phyloP scores from a whole-genome alignment of 805 yeast genomes.

The Saccharomyces paradoxus region DNA sequence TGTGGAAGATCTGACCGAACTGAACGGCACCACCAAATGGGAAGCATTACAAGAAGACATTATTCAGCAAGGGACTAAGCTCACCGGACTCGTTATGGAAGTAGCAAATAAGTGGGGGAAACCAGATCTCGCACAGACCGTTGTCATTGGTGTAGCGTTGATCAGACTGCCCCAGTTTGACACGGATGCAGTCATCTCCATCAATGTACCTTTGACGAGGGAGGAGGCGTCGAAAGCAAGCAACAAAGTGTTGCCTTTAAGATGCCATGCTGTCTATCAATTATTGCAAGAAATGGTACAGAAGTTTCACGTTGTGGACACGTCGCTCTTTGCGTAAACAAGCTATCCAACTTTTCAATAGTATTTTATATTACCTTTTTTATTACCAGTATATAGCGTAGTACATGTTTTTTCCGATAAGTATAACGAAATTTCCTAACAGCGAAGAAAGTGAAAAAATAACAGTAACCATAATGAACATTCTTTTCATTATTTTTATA shows the following conservation, averaged over 20 bases:
- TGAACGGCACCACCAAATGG: conserved; percentile 35
- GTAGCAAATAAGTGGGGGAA: conserved; percentile 49
- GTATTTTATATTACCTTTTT: background rate
- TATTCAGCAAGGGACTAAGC: conserved; percentile 7
- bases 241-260: background rate
- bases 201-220: conserved; percentile 45
- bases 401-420: conserved; percentile 1
- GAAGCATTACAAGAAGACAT: conserved; percentile 19
- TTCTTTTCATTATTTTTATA: background rate
- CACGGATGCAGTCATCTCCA: conserved; percentile 56
- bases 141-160: conserved; percentile 49
- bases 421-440: background rate
- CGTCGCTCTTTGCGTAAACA: conserved; percentile 24
- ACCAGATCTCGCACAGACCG: conserved; percentile 26
- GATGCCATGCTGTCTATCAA: conserved; percentile 12
- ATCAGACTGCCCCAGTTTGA: conserved; percentile 42
- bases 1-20: conserved; percentile 43
- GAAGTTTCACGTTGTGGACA: conserved; percentile 21
- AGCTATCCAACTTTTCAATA: background rate
- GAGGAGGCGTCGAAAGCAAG: conserved; percentile 1
- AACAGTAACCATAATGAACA: background rate
- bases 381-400: background rate
- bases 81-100: conserved; percentile 34
- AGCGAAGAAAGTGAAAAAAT: background rate
- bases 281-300: conserved; percentile 17